These are phyloP conservation scores for Verticillium zaregamsianum DNA, from an alignment of 2,329 filamentous ascomycete genomes.

Conservation along the genomic window DNA sequence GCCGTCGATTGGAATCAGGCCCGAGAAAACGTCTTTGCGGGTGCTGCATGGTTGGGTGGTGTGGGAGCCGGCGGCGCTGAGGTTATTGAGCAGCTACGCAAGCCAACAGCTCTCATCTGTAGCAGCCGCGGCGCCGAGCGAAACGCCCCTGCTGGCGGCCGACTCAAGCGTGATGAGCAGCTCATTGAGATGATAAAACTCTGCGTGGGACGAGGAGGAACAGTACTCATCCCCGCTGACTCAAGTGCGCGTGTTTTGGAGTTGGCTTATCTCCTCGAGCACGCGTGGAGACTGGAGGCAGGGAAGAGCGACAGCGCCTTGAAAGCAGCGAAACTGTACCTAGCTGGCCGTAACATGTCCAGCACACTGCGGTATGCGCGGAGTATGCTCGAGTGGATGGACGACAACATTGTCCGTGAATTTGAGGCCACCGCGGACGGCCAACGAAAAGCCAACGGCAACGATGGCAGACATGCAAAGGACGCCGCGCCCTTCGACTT, in stretches of 20 bases:
- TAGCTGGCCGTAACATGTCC: slow-evolving; percentile 81
- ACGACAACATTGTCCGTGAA: slow-evolving; percentile 87
- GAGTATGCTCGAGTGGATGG: slow-evolving; percentile 99
- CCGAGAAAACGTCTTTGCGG: slow-evolving; percentile 90
- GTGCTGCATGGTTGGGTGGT: slow-evolving; percentile 88
- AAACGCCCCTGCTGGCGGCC: slow-evolving; percentile 64
- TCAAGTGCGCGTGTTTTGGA: slow-evolving; percentile 94
- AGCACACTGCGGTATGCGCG: slow-evolving; percentile 87
- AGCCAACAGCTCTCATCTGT: slow-evolving; percentile 90
- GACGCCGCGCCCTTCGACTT: slow-evolving; percentile 81
- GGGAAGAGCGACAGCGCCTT: slow-evolving; percentile 44
- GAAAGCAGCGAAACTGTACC: slow-evolving; percentile 60
- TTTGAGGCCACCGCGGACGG: slow-evolving; percentile 69
- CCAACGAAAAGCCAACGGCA: slow-evolving; percentile 39
- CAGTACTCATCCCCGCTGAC: slow-evolving; percentile 89
- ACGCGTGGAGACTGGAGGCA: slow-evolving; percentile 74
- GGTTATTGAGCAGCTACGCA: slow-evolving; percentile 88
- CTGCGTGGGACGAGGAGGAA: slow-evolving; percentile 77
- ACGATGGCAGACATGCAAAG: slow-evolving; percentile 43
- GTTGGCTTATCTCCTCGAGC: slow-evolving; percentile 85
- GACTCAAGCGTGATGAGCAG: slow-evolving; percentile 79
- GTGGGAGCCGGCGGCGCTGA: slow-evolving; percentile 77
- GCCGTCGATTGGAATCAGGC: slow-evolving; percentile 98
- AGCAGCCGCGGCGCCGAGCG: slow-evolving; percentile 78
- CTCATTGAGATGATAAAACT: slow-evolving; percentile 77